Percentiles rank a stretch among this genome's conserved stretches.
These are phyloP conservation scores for Yarrowia divulgata DNA, from an alignment of 805 yeast species.

Conservation along the genomic window DNA sequence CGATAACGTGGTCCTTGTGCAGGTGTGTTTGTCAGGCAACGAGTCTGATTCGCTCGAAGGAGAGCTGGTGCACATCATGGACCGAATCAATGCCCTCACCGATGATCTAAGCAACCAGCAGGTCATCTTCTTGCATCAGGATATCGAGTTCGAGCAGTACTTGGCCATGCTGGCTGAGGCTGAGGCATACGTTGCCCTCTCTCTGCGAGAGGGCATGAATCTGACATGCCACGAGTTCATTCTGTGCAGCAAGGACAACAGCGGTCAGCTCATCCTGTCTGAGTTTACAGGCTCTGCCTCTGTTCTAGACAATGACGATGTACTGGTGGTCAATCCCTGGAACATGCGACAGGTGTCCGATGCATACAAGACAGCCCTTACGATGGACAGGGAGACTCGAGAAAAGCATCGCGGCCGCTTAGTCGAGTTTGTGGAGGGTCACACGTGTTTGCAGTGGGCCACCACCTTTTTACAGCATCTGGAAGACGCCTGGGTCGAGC, in stretches of 20 bases:
- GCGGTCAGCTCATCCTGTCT: slow-evolving; percentile 83
- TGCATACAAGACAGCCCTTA: slow-evolving; percentile 68
- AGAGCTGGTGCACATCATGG: slow-evolving; percentile 77
- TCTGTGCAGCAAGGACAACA: slow-evolving; percentile 64
- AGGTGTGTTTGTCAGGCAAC: slow-evolving; percentile 72
- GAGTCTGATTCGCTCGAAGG: slow-evolving; percentile 65
- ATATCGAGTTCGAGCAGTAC: slow-evolving; percentile 87
- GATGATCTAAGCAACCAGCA: slow-evolving; percentile 81
- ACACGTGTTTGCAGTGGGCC: slow-evolving; percentile 83
- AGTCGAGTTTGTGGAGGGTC: slow-evolving; percentile 63
- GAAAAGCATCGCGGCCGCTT: slow-evolving; percentile 66
- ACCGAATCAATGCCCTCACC: slow-evolving; percentile 81
- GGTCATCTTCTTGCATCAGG: slow-evolving; percentile 86
- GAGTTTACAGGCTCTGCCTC: slow-evolving; percentile 96
- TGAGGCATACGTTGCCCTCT: slow-evolving; percentile 83
- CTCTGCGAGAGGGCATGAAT: slow-evolving; percentile 96
- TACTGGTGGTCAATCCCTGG: slow-evolving; percentile 88
- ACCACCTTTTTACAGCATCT: slow-evolving; percentile 61
- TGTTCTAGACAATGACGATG: slow-evolving; percentile 64
- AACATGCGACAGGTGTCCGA: slow-evolving; percentile 70
- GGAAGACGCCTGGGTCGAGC: slow-evolving; percentile 59
- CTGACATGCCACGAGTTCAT: slow-evolving; percentile 94
- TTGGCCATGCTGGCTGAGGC: slow-evolving; percentile 86
- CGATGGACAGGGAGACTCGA: slow-evolving; percentile 68
- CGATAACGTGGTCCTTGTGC: slow-evolving; percentile 75